These are phyloP conservation scores for Fusarium foetens DNA, from an alignment of 2,329 filamentous ascomycete species.

Conservation along the genomic window DNA sequence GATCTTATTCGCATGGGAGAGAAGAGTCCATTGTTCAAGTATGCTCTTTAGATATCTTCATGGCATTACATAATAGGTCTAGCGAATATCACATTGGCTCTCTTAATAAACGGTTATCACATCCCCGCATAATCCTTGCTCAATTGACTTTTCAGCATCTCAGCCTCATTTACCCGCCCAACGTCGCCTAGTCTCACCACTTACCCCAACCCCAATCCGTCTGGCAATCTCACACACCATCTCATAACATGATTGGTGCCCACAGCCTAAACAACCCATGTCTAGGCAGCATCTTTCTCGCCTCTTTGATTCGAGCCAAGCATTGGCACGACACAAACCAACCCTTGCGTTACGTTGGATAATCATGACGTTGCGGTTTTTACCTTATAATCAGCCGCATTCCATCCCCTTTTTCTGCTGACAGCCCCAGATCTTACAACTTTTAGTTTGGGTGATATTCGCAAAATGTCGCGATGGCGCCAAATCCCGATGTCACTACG, in stretches of 20 bases:
- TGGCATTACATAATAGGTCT: not conserved
- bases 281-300: conserved; percentile 27
- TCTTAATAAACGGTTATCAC: no score
- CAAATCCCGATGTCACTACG: conserved; percentile 18
- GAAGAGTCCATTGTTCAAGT: conserved; percentile 20
- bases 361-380: conserved; percentile 15
- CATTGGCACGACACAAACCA: not conserved
- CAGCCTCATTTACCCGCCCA: not conserved
- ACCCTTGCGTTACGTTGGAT: not conserved
- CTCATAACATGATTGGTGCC: conserved; percentile 4
- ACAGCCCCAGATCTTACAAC: not conserved
- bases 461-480: conserved; percentile 9
- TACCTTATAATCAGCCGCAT: not conserved
- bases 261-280: not conserved
- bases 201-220: not conserved
- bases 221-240: not conserved
- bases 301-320: conserved; percentile 25
- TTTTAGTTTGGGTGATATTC: not conserved
- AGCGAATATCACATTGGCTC: not conserved
- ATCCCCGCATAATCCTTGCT: not conserved
- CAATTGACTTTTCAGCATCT: not conserved
- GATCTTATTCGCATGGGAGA: conserved; percentile 22
- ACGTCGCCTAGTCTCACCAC: not conserved
- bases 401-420: not conserved
- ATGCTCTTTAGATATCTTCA: not conserved